A percentile compares a stretch with the other conserved stretches of the same genome.
Conservation (phyloP, 2,329 filamentous ascomycete species). For the Trichothecium roseum region DNA sequence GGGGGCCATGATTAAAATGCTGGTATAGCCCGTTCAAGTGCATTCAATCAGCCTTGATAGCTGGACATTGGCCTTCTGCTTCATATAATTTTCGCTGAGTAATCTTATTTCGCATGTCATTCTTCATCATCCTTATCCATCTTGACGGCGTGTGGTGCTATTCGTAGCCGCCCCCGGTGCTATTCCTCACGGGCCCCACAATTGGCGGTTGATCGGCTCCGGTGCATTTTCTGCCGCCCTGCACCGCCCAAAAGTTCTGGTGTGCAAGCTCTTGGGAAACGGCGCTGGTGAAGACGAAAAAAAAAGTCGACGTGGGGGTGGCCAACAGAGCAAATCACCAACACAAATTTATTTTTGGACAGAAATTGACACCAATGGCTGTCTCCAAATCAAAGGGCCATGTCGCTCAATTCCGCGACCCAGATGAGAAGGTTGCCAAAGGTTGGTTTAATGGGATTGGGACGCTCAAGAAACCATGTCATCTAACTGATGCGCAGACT, state of each 20-base stretch:
- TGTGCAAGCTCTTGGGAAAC: not conserved
- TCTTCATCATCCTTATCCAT: too few relatives aligned
- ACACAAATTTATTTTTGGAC: slow-evolving; percentile 10
- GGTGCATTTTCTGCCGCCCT: slow-evolving; percentile 27
- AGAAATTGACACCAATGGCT: too few relatives aligned
- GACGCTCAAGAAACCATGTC: too few relatives aligned
- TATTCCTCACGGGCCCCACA: not conserved
- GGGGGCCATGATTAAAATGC: too few relatives aligned
- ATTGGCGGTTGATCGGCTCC: not conserved
- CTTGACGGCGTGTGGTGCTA: too few relatives aligned
- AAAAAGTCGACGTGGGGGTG: slow-evolving; percentile 24
- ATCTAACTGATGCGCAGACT: slow-evolving; percentile 41
- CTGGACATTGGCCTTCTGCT: too few relatives aligned
- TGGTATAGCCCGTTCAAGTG: too few relatives aligned
- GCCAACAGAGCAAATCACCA: slow-evolving; percentile 2
- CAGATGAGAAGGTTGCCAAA: slow-evolving; percentile 50
- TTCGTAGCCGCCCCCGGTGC: too few relatives aligned
- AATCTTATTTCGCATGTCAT: too few relatives aligned
- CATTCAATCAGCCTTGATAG: too few relatives aligned
- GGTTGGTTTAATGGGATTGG: slow-evolving; percentile 31
- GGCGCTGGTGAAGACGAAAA: slow-evolving; percentile 10
- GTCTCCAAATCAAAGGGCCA: slow-evolving; percentile 41
- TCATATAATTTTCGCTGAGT: too few relatives aligned
- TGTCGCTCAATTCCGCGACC: slow-evolving; percentile 50
- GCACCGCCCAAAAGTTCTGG: slow-evolving; percentile 43